Percentiles rank a stretch among this genome's conserved stretches.
phyloP scores from a whole-genome alignment of 495 filamentous ascomycete species.

The Paragyromitra xinjiangensis region DNA sequence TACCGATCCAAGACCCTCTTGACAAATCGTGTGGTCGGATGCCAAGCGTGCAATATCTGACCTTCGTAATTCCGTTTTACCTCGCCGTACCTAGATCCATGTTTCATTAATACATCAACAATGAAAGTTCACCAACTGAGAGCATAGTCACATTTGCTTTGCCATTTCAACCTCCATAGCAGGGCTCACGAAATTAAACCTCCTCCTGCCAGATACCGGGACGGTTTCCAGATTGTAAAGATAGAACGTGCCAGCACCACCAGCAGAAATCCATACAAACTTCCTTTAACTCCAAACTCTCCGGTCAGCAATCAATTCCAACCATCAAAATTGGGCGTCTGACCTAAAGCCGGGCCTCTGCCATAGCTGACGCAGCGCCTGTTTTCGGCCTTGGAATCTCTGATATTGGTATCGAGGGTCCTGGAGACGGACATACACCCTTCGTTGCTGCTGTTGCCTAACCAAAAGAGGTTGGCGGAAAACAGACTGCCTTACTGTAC shows the following conservation, averaged over 20 bases:
- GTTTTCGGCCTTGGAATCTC: slow-evolving; percentile 3
- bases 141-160: slow-evolving; percentile 35
- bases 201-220: slow-evolving; percentile 77
- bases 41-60: slow-evolving; percentile 64
- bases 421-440: slow-evolving; percentile 12
- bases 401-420: slow-evolving; percentile 29
- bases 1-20: slow-evolving; percentile 69
- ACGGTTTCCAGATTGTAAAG: slow-evolving; percentile 79
- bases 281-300: slow-evolving; percentile 19
- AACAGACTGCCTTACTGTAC: neutral
- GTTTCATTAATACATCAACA: slow-evolving; percentile 10
- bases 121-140: neutral
- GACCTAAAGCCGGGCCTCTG: slow-evolving; percentile 30
- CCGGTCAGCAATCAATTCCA: neutral
- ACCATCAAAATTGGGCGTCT: neutral
- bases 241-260: slow-evolving; percentile 65
- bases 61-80: slow-evolving; percentile 58
- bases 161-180: slow-evolving; percentile 65
- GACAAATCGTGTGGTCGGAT: slow-evolving; percentile 67
- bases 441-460: slow-evolving; percentile 28
- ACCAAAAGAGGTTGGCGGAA: slow-evolving; percentile 16
- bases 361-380: slow-evolving; percentile 7
- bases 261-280: slow-evolving; percentile 23
- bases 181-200: slow-evolving; percentile 79
- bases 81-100: slow-evolving; percentile 55